These are phyloP conservation scores for Sclerotinia borealis DNA, from an alignment of 2,329 filamentous ascomycete genomes.

Conservation along the genomic window DNA sequence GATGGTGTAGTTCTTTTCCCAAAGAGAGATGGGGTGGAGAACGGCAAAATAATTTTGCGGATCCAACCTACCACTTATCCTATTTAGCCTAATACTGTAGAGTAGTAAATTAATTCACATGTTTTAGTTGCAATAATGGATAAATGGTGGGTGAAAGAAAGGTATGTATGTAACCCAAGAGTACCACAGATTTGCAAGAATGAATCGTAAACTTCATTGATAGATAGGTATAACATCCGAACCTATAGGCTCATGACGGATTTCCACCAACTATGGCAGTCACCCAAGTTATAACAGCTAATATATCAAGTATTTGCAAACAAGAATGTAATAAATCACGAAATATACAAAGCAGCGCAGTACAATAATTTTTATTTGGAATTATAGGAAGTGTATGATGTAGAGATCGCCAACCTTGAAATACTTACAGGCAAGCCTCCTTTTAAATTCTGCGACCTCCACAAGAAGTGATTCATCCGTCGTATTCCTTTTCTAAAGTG, in stretches of 20 bases:
- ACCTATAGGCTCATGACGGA: not conserved
- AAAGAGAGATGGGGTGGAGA: constrained; percentile 17
- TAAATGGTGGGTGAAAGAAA: not conserved
- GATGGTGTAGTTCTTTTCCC: not conserved
- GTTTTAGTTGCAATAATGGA: not conserved
- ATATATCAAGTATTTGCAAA: not conserved
- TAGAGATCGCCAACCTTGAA: constrained; percentile 30
- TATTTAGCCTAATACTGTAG: constrained; percentile 28
- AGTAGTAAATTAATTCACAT: not conserved
- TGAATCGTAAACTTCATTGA: not conserved
- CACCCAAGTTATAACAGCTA: not conserved
- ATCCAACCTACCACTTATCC: constrained; percentile 13
- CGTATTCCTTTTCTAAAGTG: constrained; percentile 1
- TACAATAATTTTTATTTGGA: not conserved
- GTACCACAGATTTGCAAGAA: not conserved
- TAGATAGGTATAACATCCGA: not conserved
- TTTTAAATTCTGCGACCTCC: not conserved
- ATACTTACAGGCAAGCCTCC: constrained; percentile 29
- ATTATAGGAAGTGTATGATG: constrained; percentile 17
- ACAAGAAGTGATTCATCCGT: not conserved
- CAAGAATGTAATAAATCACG: not conserved
- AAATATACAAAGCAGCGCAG: not conserved
- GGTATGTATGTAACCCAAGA: not conserved
- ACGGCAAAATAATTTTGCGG: constrained; percentile 26
- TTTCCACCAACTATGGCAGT: constrained; percentile 3